Evolutionary conservation across 1,139 yeast species (phyloP), one percentile per base, ranked within the genome.

Genomic region (Taphrina communis): DNA sequence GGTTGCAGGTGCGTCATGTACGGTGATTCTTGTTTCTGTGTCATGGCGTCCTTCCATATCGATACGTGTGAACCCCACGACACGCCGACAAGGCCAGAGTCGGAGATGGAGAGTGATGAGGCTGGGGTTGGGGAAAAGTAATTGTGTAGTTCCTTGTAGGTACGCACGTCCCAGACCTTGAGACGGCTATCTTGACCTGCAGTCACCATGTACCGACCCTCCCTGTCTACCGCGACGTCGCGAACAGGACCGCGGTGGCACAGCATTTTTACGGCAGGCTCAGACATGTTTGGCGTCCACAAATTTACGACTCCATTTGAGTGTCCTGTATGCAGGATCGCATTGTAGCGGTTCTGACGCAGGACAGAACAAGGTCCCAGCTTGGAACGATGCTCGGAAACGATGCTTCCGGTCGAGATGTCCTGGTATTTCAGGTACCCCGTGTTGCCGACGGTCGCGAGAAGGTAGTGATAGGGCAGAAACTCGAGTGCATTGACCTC

Each of bases 31-130:
- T 88, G 91, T 73, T 82, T 85, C 1, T 80, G 73, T 35, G 72
- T 72, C 73, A 88, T 83, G 21, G 86, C 83, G 77, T 89, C 93
- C 75, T 90, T 89, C 96, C 96, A 90, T 25, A 71, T 4, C 1
- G 96, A 91, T 1, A 93, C 89, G 78, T 92, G 97, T 0, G 97
- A 91, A 12, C 97, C 97, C 93, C 97, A 91, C 2, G 96, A 90
- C 36, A 91, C 92, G 1, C 95, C 87, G 55, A 95, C 79, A 48
- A 95, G 81, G 0, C 98, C 98, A 0, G 90, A 84, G 77, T 94
- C 98, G 0, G 97, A 91, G 56, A 93, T 88, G 73, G 88, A 87
- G 55, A 92, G 79, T 25, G 92, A 85, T 9, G 86, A 82, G 0
- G 96, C 96, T 0, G 97, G 97, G 0, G 97, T 89, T 25, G 97